These are phyloP conservation scores for Balakata baccata DNA, from an alignment of 345 rosid genomes.

Conservation along the genomic window DNA sequence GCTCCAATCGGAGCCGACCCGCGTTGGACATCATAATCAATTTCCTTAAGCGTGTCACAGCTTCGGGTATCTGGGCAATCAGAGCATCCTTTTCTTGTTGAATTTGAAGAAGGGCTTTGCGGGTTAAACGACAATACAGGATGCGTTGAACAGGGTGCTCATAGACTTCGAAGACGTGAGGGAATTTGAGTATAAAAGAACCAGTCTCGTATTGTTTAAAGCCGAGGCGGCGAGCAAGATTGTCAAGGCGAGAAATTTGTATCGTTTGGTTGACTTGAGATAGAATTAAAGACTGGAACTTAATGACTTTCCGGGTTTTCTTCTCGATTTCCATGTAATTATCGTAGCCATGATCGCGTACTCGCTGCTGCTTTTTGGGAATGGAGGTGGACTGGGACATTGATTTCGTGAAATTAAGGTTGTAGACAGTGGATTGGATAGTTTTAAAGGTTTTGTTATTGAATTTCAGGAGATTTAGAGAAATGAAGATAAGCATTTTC, in stretches of 20 bases:
- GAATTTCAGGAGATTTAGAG: conserved; percentile 20
- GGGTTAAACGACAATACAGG: conserved; percentile 67
- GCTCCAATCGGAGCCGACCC: conserved; percentile 74
- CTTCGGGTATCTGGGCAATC: conserved; percentile 55
- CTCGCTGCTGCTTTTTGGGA: conserved; percentile 66
- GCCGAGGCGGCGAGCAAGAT: conserved; percentile 58
- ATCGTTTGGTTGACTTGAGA: conserved; percentile 61
- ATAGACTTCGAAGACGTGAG: conserved; percentile 72
- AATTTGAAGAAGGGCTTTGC: conserved; percentile 63
- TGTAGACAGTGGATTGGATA: conserved; percentile 12
- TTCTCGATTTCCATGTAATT: conserved; percentile 95
- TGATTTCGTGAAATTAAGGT: conserved; percentile 20
- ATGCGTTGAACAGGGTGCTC: conserved; percentile 93
- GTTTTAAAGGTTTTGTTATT: background rate
- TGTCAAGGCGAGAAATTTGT: conserved; percentile 65
- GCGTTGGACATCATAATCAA: conserved; percentile 77
- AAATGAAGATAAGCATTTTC: conserved; percentile 29
- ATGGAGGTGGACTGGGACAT: conserved; percentile 78
- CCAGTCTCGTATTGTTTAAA: conserved; percentile 78
- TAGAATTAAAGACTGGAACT: conserved; percentile 65
- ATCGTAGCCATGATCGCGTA: conserved; percentile 92
- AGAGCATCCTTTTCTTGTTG: conserved; percentile 61
- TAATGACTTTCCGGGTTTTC: conserved; percentile 72
- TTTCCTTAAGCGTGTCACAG: conserved; percentile 65
- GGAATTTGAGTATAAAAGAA: conserved; percentile 74